Percentiles rank a stretch among this genome's conserved stretches.
phyloP scores from a whole-genome alignment of 257 asterid genomes.

The Nicotiana benthamiana region DNA sequence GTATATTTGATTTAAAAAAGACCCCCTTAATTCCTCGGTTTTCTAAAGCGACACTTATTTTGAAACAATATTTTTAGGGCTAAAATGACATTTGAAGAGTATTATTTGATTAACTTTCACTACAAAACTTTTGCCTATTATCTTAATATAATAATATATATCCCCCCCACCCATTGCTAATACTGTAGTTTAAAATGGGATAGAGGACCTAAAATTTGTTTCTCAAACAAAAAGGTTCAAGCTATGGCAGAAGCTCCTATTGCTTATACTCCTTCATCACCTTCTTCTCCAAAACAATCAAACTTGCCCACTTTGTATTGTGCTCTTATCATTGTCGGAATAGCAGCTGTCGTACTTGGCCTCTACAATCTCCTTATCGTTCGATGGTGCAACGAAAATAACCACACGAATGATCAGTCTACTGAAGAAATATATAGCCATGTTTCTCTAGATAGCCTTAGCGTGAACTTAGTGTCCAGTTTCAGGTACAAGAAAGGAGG shows the following conservation, averaged over 20 bases:
- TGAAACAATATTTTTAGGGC: no score
- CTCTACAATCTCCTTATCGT: slow-evolving; percentile 21
- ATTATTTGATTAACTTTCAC: no score
- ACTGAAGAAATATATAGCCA: neutral
- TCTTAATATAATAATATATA: no score
- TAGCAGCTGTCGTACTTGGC: slow-evolving; percentile 13
- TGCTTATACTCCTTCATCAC: neutral
- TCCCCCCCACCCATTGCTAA: no score
- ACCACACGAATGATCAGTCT: neutral
- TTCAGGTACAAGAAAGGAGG: slow-evolving; percentile 48
- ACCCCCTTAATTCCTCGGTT: no score
- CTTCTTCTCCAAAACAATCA: slow-evolving; percentile 6
- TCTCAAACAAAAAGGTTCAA: neutral
- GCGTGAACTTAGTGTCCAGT: slow-evolving; percentile 21
- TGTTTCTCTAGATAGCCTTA: neutral
- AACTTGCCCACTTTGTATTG: slow-evolving; percentile 22
- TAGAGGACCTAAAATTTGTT: neutral
- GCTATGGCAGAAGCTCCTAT: slow-evolving; percentile 16
- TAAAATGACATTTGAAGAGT: no score
- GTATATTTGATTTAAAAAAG: no score
- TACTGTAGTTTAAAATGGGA: no score
- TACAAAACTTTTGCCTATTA: no score
- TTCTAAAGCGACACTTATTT: no score
- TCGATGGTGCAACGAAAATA: slow-evolving; percentile 23
- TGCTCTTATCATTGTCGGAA: slow-evolving; percentile 20